Evolutionary conservation across 2,329 filamentous ascomycete genomes (phyloP), one percentile per base, ranked within the genome.

Genomic region (Phialophora tarda): DNA sequence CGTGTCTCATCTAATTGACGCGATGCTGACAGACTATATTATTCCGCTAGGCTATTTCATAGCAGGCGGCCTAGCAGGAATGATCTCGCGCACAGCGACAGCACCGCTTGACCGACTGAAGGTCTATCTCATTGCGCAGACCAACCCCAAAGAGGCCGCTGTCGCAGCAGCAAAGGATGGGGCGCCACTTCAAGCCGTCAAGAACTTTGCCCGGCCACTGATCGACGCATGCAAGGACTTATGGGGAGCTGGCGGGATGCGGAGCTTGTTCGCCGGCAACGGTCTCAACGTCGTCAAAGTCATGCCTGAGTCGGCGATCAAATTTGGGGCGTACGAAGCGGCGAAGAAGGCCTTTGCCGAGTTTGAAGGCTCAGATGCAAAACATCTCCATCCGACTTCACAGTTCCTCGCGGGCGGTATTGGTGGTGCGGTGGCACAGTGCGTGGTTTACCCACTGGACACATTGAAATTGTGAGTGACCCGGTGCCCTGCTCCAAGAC

Each of bases 261-360:
- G 91, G 65, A 96, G 93, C 76, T 88, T 98, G 71, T 99, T 97
- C 81, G 93, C 94, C 71, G 95, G 95, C 44, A 99, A 99, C 75
- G 95, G 95, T 3, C 83, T 99, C 72, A 99, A 99, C 73, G 93
- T 99, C 2, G 79, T 97, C 75, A 99, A 99, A 79, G 95, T 99
- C 67, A 97, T 98, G 92, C 95, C 95, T 0, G 95, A 99, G 81
- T 97, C 94, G 30, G 94, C 95, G 28, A 97, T 99, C 76, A 96
- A 97, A 79, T 99, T 99, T 77, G 95, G 95, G 67, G 94, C 93
- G 23, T 99, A 97, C 76, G 95, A 99, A 86, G 93, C 92, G 59
- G 90, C 93, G 8, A 99, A 98, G 82, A 89, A 92, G 69, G 87
- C 90, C 3, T 87, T 98, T 67, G 92, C 94, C 57, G 88, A 87